A percentile compares a stretch with the other conserved stretches of the same genome.
phyloP scores from a whole-genome alignment of 2,329 filamentous ascomycete species.

The Aspergillus pseudoterreus region DNA sequence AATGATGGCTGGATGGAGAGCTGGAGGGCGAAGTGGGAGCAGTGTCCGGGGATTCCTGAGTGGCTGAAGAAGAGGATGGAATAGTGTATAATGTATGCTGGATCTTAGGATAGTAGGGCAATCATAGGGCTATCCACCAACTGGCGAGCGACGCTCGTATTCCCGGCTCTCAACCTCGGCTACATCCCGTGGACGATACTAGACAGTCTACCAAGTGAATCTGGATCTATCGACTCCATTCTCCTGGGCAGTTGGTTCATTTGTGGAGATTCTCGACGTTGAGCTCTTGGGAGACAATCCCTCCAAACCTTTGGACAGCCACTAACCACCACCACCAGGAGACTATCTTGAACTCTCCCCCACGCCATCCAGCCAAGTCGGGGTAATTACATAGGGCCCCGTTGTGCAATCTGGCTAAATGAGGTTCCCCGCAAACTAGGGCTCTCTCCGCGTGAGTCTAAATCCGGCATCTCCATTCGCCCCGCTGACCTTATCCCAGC shows the following conservation, averaged over 20 bases:
- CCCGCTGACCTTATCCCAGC: constrained; percentile 11
- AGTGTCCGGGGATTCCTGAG: constrained; percentile 53
- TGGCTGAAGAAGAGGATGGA: constrained; percentile 58
- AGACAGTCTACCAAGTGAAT: constrained; percentile 28
- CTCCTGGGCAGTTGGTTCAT: constrained; percentile 13
- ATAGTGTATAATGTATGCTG: no score
- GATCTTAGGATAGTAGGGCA: no score
- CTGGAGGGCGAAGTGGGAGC: constrained; percentile 61
- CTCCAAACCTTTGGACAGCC: background rate
- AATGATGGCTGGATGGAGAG: constrained; percentile 26
- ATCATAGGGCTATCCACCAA: no score
- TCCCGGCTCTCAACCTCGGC: constrained; percentile 49
- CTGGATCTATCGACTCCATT: background rate
- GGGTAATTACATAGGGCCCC: background rate
- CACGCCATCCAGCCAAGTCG: constrained; percentile 1
- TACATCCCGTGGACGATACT: constrained; percentile 68
- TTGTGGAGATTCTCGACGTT: constrained; percentile 11
- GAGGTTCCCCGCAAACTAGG: background rate
- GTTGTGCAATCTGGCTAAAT: background rate
- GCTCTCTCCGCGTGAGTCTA: background rate
- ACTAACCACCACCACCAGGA: background rate
- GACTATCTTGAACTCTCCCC: background rate
- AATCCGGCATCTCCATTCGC: background rate
- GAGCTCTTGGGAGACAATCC: background rate
- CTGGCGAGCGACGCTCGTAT: no score